These are phyloP conservation scores for Coccomyxa sp. DNA, from an alignment of 139 green algal genomes.

Conservation along the genomic window DNA sequence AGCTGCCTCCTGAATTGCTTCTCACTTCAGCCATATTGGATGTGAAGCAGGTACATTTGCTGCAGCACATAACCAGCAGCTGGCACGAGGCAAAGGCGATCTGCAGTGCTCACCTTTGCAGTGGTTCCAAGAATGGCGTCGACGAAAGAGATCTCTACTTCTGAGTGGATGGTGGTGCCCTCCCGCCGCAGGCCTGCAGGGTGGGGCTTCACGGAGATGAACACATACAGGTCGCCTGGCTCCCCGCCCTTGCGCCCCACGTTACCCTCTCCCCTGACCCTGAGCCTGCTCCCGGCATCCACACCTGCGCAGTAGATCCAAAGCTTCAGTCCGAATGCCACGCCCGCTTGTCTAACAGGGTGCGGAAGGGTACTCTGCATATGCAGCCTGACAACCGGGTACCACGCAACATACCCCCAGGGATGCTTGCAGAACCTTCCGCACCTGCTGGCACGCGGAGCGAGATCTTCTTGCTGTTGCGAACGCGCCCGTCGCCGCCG, in stretches of 20 bases:
- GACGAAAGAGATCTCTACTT: constrained; percentile 62
- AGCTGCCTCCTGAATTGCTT: background rate
- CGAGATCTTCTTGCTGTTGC: constrained; percentile 81
- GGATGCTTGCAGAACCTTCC: no score
- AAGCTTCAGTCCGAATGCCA: background rate
- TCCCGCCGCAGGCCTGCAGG: constrained; percentile 78
- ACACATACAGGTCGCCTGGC: constrained; percentile 93
- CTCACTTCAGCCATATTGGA: background rate
- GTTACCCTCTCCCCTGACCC: constrained; percentile 77
- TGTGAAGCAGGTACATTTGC: background rate
- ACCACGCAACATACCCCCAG: no score
- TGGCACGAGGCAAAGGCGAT: background rate
- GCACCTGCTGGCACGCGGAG: constrained; percentile 77
- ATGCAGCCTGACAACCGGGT: no score
- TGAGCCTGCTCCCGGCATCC: constrained; percentile 76
- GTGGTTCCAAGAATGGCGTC: constrained; percentile 94
- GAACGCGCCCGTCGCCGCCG: constrained; percentile 84
- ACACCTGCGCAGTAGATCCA: constrained; percentile 56
- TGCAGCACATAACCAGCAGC: background rate
- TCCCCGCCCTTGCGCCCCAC: constrained; percentile 52
- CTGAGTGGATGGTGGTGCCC: constrained; percentile 83
- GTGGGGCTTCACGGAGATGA: constrained; percentile 82
- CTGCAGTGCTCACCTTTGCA: constrained; percentile 50
- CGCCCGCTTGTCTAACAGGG: background rate
- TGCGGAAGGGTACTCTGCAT: background rate